phyloP scores from a whole-genome alignment of 139 green algal species.

The Picochlorum sp. region DNA sequence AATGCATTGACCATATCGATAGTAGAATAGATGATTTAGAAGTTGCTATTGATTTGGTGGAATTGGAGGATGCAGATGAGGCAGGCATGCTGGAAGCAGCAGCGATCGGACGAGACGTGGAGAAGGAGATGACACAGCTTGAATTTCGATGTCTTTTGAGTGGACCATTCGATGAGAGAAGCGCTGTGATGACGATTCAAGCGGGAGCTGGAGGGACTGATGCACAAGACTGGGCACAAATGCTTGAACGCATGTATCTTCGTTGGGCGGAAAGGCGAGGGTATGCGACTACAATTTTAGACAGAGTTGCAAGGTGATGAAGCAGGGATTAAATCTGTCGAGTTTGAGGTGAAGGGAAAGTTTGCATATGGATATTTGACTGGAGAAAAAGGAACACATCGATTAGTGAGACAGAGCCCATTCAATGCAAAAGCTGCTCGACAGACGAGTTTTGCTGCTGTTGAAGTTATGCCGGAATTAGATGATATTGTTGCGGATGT shows the following conservation, averaged over 20 bases:
- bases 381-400: constrained; percentile 71
- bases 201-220: constrained; percentile 76
- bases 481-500: constrained; percentile 23
- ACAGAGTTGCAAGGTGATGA: constrained; percentile 54
- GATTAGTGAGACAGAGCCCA: constrained; percentile 57
- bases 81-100: constrained; percentile 23
- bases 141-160: constrained; percentile 58
- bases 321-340: constrained; percentile 81
- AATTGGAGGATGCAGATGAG: constrained; percentile 28
- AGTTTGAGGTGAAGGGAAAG: constrained; percentile 71
- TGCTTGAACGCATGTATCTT: constrained; percentile 90
- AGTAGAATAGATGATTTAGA: constrained; percentile 28
- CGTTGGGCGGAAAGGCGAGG: constrained; percentile 63
- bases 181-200: constrained; percentile 37
- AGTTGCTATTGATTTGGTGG: constrained; percentile 47
- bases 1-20: constrained; percentile 26
- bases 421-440: constrained; percentile 84
- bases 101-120: constrained; percentile 4
- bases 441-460: constrained; percentile 93
- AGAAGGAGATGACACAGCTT: constrained; percentile 27
- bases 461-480: constrained; percentile 74
- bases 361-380: constrained; percentile 66
- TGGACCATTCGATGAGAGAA: constrained; percentile 48
- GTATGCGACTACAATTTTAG: constrained; percentile 28
- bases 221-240: constrained; percentile 87